A percentile compares a stretch with the other conserved stretches of the same genome.
Conservation (phyloP, 768 basidiomycete species). For the Leccinellum rugosiceps region DNA sequence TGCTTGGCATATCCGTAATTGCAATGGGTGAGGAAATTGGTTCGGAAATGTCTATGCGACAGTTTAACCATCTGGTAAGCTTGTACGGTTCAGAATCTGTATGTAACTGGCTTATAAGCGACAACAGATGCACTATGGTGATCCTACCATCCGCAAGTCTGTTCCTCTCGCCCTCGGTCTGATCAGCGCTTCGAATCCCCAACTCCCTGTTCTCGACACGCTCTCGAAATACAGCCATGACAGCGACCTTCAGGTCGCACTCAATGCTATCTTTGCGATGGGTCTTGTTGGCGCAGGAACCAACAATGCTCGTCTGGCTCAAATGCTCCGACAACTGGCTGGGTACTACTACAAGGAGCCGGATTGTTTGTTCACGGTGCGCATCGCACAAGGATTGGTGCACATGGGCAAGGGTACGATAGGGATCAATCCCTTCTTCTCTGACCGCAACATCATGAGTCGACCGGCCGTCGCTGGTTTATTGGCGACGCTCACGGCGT, state of each 20-base stretch:
- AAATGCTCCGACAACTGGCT: conserved; percentile 95
- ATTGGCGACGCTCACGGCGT: conserved; percentile 82
- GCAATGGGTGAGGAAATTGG: conserved; percentile 99
- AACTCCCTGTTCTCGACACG: conserved; percentile 91
- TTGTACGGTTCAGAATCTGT: neutral
- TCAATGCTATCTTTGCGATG: conserved; percentile 98
- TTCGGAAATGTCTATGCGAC: conserved; percentile 94
- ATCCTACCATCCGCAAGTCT: conserved; percentile 85
- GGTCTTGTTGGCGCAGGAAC: conserved; percentile 96
- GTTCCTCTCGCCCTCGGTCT: conserved; percentile 95
- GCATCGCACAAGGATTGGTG: conserved; percentile 94
- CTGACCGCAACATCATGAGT: conserved; percentile 86
- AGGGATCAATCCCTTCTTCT: conserved; percentile 95
- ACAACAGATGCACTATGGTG: conserved; percentile 96
- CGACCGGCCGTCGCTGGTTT: conserved; percentile 87
- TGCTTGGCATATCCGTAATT: conserved; percentile 89
- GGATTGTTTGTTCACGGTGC: conserved; percentile 93
- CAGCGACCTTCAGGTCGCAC: conserved; percentile 93
- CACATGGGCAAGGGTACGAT: conserved; percentile 99
- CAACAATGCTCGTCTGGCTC: conserved; percentile 96
- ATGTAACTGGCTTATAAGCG: conserved; percentile 12
- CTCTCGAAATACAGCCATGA: conserved; percentile 99
- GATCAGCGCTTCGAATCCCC: conserved; percentile 93
- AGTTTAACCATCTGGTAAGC: conserved; percentile 93
- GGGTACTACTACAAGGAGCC: conserved; percentile 99